A percentile compares a stretch with the other conserved stretches of the same genome.
Evolutionary conservation across 768 basidiomycete species (phyloP).

Genomic region (Boletales sp.): DNA sequence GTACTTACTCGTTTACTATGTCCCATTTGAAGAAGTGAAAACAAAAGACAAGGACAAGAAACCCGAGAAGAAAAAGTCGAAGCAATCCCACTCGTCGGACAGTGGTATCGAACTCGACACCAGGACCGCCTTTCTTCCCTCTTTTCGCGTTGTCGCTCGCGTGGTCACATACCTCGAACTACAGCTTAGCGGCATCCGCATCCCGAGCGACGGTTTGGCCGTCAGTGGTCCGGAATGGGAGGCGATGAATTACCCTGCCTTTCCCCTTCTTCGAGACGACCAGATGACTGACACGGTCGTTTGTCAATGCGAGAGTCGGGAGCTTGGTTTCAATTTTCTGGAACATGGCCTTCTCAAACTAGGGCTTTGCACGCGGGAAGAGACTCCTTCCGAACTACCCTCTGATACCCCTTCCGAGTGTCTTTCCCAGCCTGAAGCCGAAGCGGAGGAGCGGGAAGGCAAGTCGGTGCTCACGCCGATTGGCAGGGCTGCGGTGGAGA

Average conservation of each 20-base stretch:
- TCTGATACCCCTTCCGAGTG: slow-evolving; percentile 8
- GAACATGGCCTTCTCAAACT: slow-evolving; percentile 75
- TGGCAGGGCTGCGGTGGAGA: slow-evolving; percentile 49
- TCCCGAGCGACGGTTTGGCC: slow-evolving; percentile 68
- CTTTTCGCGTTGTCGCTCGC: slow-evolving; percentile 74
- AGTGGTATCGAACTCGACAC: slow-evolving; percentile 31
- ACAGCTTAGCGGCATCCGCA: slow-evolving; percentile 66
- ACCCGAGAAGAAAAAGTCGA: slow-evolving; percentile 30
- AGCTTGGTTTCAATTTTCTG: slow-evolving; percentile 72
- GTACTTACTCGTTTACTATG: slow-evolving; percentile 81
- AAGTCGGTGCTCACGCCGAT: slow-evolving; percentile 43
- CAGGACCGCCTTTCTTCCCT: slow-evolving; percentile 50
- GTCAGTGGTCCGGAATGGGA: slow-evolving; percentile 60
- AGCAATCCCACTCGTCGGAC: slow-evolving; percentile 28
- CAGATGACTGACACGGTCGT: slow-evolving; percentile 43
- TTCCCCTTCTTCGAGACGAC: slow-evolving; percentile 31
- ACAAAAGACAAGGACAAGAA: slow-evolving; percentile 23
- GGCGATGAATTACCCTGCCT: slow-evolving; percentile 34
- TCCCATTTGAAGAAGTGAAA: slow-evolving; percentile 38
- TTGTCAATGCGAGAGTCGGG: slow-evolving; percentile 58
- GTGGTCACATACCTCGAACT: slow-evolving; percentile 72
- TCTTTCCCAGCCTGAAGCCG: slow-evolving; percentile 36
- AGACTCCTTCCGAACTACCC: slow-evolving; percentile 5
- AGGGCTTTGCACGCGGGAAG: slow-evolving; percentile 51
- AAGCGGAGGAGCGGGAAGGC: slow-evolving; percentile 37